Evolutionary conservation across 805 yeast species (phyloP).

Genomic region (Candida vartiovaarae): DNA sequence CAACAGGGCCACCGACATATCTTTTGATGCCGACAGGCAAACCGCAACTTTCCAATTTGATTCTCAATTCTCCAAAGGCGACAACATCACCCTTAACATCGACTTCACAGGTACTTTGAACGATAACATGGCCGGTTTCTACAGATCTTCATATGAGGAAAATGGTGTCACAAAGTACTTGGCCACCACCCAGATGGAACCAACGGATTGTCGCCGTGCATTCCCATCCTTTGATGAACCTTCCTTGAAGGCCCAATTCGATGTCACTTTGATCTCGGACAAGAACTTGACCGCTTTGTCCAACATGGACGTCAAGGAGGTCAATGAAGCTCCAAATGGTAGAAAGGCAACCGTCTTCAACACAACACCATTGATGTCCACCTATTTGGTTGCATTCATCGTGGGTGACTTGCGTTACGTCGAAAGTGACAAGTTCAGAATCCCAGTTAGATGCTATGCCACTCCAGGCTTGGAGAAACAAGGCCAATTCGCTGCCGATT

Average conservation of each 20-base stretch:
- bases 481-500: conserved; percentile 66
- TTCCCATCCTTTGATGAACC: conserved; percentile 88
- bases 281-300: conserved; percentile 53
- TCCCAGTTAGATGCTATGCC: conserved; percentile 76
- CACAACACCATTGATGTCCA: conserved; percentile 76
- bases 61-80: conserved; percentile 30
- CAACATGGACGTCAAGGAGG: conserved; percentile 58
- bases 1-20: conserved; percentile 29
- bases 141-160: conserved; percentile 60
- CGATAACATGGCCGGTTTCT: conserved; percentile 79
- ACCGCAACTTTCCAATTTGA: conserved; percentile 54
- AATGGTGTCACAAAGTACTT: conserved; percentile 56
- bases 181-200: conserved; percentile 83
- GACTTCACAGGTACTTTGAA: conserved; percentile 58
- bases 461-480: conserved; percentile 70
- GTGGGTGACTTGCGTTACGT: conserved; percentile 75
- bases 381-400: conserved; percentile 79
- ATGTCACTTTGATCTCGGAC: conserved; percentile 52
- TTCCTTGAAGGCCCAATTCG: conserved; percentile 67
- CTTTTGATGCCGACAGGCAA: conserved; percentile 49
- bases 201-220: conserved; percentile 81
- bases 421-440: conserved; percentile 55
- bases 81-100: conserved; percentile 39
- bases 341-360: conserved; percentile 56
- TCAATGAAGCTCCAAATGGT: conserved; percentile 33